Conservation (phyloP, 139 green algal genomes). For the Choricystis sp. region DNA sequence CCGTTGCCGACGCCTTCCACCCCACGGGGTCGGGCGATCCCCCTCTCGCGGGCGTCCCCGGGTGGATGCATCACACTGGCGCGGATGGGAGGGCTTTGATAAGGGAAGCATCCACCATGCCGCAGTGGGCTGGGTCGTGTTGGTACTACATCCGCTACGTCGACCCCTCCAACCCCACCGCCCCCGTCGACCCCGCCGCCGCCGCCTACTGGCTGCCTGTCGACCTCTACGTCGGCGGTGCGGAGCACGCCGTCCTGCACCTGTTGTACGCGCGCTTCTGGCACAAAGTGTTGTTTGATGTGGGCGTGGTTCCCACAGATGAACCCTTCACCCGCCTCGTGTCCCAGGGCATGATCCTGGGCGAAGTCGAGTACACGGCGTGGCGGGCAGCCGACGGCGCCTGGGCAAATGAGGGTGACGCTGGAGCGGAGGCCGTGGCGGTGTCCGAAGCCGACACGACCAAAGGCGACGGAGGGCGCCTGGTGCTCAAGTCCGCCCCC, state of each 20-base stretch:
- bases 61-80: constrained; percentile 64
- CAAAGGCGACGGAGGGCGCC: constrained; percentile 27
- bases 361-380: constrained; percentile 77
- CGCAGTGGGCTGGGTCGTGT: constrained; percentile 75
- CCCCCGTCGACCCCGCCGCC: constrained; percentile 57
- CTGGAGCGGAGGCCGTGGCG: constrained; percentile 3
- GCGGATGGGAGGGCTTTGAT: constrained; percentile 25
- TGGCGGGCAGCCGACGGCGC: constrained; percentile 29
- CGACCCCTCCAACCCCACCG: constrained; percentile 56
- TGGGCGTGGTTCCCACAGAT: constrained; percentile 74
- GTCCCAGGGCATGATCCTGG: constrained; percentile 97
- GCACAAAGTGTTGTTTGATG: constrained; percentile 96
- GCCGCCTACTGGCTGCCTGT: constrained; percentile 97
- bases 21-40: constrained; percentile 68
- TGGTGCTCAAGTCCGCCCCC: not conserved
- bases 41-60: constrained; percentile 59
- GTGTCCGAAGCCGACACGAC: constrained; percentile 28
- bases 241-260: constrained; percentile 97
- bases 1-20: constrained; percentile 74
- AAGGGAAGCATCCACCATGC: constrained; percentile 95
- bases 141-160: constrained; percentile 99
- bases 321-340: constrained; percentile 91
- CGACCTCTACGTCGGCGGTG: constrained; percentile 97
- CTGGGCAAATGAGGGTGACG: constrained; percentile 20
- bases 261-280: constrained; percentile 96